Evolutionary conservation across 2,329 filamentous ascomycete species (phyloP), one percentile per base, ranked within the genome.

Genomic region (Exophiala sp.): DNA sequence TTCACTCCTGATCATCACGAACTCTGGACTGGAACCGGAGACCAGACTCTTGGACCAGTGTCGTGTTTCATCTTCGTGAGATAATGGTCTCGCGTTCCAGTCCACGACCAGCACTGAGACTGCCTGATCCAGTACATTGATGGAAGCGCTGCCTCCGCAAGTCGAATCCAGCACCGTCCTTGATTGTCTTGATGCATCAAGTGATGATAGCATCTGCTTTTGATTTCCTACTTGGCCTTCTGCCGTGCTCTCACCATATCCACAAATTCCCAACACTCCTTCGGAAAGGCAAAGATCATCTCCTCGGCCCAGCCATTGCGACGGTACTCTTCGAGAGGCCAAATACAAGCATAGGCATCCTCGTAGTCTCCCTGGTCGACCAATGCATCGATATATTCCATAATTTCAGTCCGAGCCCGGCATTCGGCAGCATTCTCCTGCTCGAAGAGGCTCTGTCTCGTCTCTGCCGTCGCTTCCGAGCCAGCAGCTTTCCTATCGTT

Each of bases 321-420:
- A n/a, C 51, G 42, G 40, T 53, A 47, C 5, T 50, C 51, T 16
- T 53, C 51, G n/a, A 53, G 39, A 8, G 51, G 51, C 51, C 46
- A 50, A 2, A 53, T 40, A 37, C 51, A 50, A 2, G 27, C 51
- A 29, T 50, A 53, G 9, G 40, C 51, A 40, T 53, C 46, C 14
- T 53, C 51, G 32, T 42, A 53, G 2, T 50, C 46, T 4, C 27
- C 43, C 13, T 29, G 22, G 18, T 53, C 43, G 5, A 48, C 43
- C 32, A 53, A 18, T n/a, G n/a, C 32, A 73, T 78, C 56, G 75
- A 80, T 54, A 63, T 66, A 3, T 71, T 81, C 48, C 74, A 77
- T 72, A 74, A 79, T 57, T 70, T 78, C 46, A 76, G 80, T 53
- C 68, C 71, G 23, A 76, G 70, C 5, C 66, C 80, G 1, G 72